Conservation (phyloP, 768 basidiomycete genomes). For the Naganishia vishniacii region DNA sequence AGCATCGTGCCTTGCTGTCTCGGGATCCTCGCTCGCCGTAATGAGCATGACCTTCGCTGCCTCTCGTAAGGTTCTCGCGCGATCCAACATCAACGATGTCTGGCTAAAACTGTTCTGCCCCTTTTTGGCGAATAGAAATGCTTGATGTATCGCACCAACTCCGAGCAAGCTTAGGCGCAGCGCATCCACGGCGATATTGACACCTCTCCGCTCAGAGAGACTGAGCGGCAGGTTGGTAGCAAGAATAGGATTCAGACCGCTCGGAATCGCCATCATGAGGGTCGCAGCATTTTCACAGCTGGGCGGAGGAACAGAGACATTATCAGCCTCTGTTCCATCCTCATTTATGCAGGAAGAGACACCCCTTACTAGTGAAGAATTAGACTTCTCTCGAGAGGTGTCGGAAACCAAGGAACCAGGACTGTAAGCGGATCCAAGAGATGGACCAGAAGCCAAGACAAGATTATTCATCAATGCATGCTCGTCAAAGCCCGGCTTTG, state of each 20-base stretch:
- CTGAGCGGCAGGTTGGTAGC: conserved; percentile 52
- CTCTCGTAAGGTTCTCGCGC: conserved; percentile 48
- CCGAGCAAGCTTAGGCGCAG: conserved; percentile 51
- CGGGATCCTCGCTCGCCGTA: conserved; percentile 45
- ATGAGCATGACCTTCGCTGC: conserved; percentile 49
- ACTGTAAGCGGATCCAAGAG: conserved; percentile 29
- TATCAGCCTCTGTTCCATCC: conserved; percentile 18
- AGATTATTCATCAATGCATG: conserved; percentile 3
- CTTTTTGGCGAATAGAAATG: conserved; percentile 50
- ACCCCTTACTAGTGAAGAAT: conserved; percentile 44
- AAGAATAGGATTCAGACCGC: conserved; percentile 49
- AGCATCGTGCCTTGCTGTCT: conserved; percentile 35
- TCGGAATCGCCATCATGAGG: conserved; percentile 53
- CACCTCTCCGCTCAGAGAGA: conserved; percentile 49
- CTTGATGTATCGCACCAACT: conserved; percentile 52
- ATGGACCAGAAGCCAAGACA: conserved; percentile 2
- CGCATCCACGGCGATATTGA: conserved; percentile 50
- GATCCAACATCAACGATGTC: conserved; percentile 48
- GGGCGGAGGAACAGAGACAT: conserved; percentile 6
- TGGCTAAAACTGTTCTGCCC: conserved; percentile 31
- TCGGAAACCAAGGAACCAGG: conserved; percentile 48
- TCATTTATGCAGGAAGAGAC: conserved; percentile 1
- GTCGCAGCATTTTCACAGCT: conserved; percentile 53
- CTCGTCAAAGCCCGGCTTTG: neutral
- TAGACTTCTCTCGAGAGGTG: conserved; percentile 42